Evolutionary conservation across 257 asterid species (phyloP), one percentile per base, ranked within the genome.

Genomic region (Primulina eburnea): DNA sequence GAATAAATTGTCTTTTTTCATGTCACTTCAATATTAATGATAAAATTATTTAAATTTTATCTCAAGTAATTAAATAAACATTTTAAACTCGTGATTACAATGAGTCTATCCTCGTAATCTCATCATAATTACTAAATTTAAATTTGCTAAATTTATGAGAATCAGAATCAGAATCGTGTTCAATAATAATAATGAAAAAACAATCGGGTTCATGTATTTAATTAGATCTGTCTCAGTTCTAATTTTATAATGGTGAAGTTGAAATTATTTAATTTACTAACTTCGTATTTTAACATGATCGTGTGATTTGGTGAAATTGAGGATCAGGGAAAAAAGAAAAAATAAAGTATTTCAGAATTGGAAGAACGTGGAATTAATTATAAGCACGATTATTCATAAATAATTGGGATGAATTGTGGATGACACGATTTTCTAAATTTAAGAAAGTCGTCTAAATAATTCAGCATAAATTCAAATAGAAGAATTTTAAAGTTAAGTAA

Each of bases 341-440:
- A 59, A 9, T 30, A 18, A 12, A 30, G 56, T 38, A 18, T 14
- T 64, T 10, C 59, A 68, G 76, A 62, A 84, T 16, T 67, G 82
- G 73, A 61, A 84, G 86, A 86, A 82, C 85, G 86, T 81, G 92
- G 82, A 67, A 62, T 68, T 47, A 47, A 47, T 14, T 47, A 47
- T 47, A 12, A 47, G 18, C n/a, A 47, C 55, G 55, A 47, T 14
- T 75, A 33, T 65, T 69, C 50, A n/a, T 3, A 6, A 65, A 74
- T 33, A 68, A 66, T 20, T 65, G 62, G 14, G 70, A 60, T 17
- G 53, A 68, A 12, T 11, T 43, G n/a, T 43, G 12, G 3, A 43
- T 17, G 3, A 1, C 53, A 43, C 12, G 11, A 2, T 43, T 43
- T 43, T 43, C 1, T 11, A 12, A 43, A 43, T 11, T 43, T 1